Percentiles rank a stretch among this genome's conserved stretches.
phyloP scores from a whole-genome alignment of 148 eudicot genomes.

The Amaranthus palmeri region DNA sequence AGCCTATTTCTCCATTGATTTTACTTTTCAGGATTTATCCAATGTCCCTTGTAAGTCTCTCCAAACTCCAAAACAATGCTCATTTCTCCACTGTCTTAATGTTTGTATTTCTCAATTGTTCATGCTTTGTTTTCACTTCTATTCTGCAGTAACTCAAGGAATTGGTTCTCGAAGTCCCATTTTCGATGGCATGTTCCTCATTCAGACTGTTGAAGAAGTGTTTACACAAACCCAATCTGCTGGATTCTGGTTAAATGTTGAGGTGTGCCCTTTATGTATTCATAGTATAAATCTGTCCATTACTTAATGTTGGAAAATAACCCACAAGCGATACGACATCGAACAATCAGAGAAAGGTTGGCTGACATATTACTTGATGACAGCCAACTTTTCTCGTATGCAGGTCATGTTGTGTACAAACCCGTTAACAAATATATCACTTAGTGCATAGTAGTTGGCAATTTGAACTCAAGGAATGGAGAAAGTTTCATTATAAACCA shows the following conservation, averaged over 20 bases:
- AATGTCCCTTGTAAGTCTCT: slow-evolving; percentile 52
- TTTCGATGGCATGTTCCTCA: slow-evolving; percentile 35
- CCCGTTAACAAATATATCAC: not conserved
- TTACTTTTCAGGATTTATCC: slow-evolving; percentile 45
- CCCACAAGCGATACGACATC: too few relatives aligned
- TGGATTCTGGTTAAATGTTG: slow-evolving; percentile 70
- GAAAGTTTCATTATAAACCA: not conserved
- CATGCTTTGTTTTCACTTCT: not conserved
- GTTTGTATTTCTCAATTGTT: too few relatives aligned
- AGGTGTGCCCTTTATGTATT: slow-evolving; percentile 36
- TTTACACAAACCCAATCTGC: slow-evolving; percentile 35
- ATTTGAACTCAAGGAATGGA: not conserved
- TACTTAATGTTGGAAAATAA: too few relatives aligned
- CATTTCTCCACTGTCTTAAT: too few relatives aligned
- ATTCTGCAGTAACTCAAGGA: slow-evolving; percentile 57
- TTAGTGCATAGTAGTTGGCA: too few relatives aligned
- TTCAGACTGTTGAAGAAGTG: slow-evolving; percentile 57
- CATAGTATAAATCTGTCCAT: too few relatives aligned
- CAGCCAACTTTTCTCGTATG: too few relatives aligned
- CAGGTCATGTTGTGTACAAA: too few relatives aligned
- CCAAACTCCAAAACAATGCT: too few relatives aligned
- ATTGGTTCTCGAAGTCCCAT: slow-evolving; percentile 33
- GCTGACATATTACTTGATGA: not conserved
- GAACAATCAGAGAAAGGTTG: too few relatives aligned
- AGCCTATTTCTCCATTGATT: slow-evolving; percentile 75